Base-by-base conservation (phyloP, 805 yeast species). In the Kuraishia hungarica region DNA sequence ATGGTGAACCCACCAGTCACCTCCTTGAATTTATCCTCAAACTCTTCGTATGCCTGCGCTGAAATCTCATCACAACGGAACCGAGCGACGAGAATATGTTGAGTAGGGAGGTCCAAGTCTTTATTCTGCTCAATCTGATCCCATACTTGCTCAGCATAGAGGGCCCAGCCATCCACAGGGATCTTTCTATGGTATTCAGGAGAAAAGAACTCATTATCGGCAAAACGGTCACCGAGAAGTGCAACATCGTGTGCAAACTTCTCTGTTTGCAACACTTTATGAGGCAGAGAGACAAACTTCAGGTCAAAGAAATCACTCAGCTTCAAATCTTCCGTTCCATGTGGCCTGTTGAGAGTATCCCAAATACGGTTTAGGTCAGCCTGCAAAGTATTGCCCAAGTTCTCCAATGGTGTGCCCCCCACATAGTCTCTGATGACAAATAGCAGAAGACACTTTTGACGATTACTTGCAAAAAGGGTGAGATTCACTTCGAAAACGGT, bases 401-500 rank as follows among this genome's bases (percentile, higher is more conserved):
- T 86, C 19, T 75, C 80, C 54, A 89, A 69, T 1, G 98, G 96
- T 0, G 98, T 92, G 22, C 81, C 79, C 1, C 97, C 97, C 22
- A 91, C 77, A 68, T 88, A 92, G 70, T 94, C 99, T 65, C 99
- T 81, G 53, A 94, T 87, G 28, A 94, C 98, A 72, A 94, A 92
- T 58, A 94, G 72, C 47, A 89, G 66, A 49, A 89, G 73, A 48
- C 88, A 85, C 63, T 86, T 74, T 57, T 69, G 67, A 47, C 73
- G 76, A 50, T 80, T 76, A 54, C 81, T 75, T 52, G 92, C 93
- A 69, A 94, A 94, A 43, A 94, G 74, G 1, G 94, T 81, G 60
- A 94, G 73, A 68, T 94, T 93, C 35, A 94, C 99, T 66, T 94
- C 99, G 71, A 94, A 91, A 2, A 94, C 99, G 0, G 99, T 94